Evolutionary conservation across 768 basidiomycete genomes (phyloP), one percentile per base, ranked within the genome.

Genomic region (Lentinula aciculospora): DNA sequence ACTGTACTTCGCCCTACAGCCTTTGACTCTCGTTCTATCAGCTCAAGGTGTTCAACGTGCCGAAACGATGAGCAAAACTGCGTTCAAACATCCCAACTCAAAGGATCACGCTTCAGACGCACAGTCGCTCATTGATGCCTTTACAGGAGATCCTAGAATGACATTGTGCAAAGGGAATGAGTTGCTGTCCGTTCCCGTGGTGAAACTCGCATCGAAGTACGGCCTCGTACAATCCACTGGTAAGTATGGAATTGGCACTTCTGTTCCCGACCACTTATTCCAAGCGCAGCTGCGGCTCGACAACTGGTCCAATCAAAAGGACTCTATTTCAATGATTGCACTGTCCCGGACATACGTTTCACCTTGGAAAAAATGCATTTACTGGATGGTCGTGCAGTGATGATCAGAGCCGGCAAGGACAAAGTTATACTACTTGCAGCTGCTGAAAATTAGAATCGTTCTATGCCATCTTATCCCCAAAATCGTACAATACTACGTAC

Each of bases 331-430:
- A 94, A 96, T 68, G 84, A 85, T 53, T 56, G 64, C 4, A 76
- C 78, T 6, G 74, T 92, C 28, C 69, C 69, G n/a, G 83, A 86
- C 60, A 60, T 74, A 19, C 72, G 75, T 31, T 72, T 73, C 50
- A 77, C 67, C 29, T 64, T 88, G 15, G 61, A 68, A 7, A 62
- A 62, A 34, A 62, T 67, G 1, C 75, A 83, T 63, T 76, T 94
- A 28, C 71, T 92, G n/a, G 83, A 85, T 62, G 74, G 70, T 9
- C 78, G 74, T 49, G 64, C 93, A 6, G 83, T 78, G 17, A 79
- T 94, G 58, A 60, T 94, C 19, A 81, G 88, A 17, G 82, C 84
- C 37, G 92, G 92, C 3, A 91, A 88, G 67, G 85, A 87, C 61
- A 87, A 86, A 46, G 74, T 86, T 61, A 66, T 82, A 37, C 76